Evolutionary conservation across 495 filamentous ascomycete genomes (phyloP), one percentile per base, ranked within the genome.

Genomic region (Neurospora sp.): DNA sequence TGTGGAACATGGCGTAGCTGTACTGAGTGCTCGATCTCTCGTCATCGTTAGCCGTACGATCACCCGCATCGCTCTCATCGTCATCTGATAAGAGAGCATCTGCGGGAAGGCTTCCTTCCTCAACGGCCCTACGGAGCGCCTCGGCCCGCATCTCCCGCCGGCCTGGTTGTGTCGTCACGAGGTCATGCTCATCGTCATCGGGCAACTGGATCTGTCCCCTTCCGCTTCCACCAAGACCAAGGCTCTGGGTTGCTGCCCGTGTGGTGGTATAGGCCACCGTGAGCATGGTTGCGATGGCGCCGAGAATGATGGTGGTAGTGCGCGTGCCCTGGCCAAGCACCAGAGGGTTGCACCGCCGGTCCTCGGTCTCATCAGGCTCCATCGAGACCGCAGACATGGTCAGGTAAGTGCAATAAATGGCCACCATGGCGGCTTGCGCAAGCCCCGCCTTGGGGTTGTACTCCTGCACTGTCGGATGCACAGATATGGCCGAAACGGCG

Each of bases 371-470:
- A 83, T 99, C 96, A 4, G 96, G 96, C 77, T 99, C 95, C 96
- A 99, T 98, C 71, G 92, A 95, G 3, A 99, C 96, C 70, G 96
- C 96, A 4, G 94, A 97, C 90, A 99, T 93, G 76, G 96, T 99
- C 65, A 99, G 89, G 79, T 99, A 99, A 68, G 96, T 97, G 87
- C 96, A 98, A 85, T 99, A 99, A 71, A 97, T 87, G 1, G 95
- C 93, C 40, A 99, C 96, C 91, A 98, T 98, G 73, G 96, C 96
- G 69, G 94, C 93, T 81, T 99, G 96, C 12, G 96, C 95, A 74
- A 99, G 86, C 68, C 96, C 96, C 22, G 96, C 96, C 77, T 93
- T 92, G 17, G 94, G 87, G 85, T 99, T 99, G 82, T 89, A 92
- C 78, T 94, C 93, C 83, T 99, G 96, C 69, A 99, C 87, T 3